phyloP scores from a whole-genome alignment of 352 stramenopile genomes.

The Phytopythium chamaehyphon region DNA sequence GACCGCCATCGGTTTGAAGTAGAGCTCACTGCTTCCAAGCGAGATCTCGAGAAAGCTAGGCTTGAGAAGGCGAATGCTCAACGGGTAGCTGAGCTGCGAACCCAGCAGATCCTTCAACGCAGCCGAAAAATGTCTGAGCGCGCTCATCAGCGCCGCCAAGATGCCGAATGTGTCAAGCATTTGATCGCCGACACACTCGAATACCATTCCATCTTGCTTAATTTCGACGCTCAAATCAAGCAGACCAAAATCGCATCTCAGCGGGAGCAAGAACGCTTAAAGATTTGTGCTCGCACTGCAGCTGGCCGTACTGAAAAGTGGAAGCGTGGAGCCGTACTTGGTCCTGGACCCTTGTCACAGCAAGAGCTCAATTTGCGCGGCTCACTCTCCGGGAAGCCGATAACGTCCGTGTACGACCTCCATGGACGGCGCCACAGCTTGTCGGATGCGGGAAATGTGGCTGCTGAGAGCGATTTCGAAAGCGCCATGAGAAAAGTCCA shows the following conservation, averaged over 20 bases:
- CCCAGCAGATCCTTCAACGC: conserved; percentile 30
- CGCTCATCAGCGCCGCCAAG: conserved; percentile 28
- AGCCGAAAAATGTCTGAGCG: conserved; percentile 8
- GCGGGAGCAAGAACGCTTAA: conserved; percentile 41
- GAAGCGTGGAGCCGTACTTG: conserved; percentile 28
- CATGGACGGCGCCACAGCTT: conserved; percentile 44
- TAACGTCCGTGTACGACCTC: conserved; percentile 52
- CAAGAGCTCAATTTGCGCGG: conserved; percentile 27
- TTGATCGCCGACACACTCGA: conserved; percentile 50
- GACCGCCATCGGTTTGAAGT: conserved; percentile 32
- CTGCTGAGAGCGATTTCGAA: conserved; percentile 26
- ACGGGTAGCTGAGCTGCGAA: conserved; percentile 30
- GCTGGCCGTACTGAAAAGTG: conserved; percentile 27
- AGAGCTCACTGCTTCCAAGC: conserved; percentile 40
- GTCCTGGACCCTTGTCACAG: conserved; percentile 39
- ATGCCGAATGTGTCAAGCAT: conserved; percentile 44
- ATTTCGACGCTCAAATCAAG: conserved; percentile 38
- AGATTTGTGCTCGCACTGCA: conserved; percentile 22
- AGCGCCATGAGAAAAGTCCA: conserved; percentile 56
- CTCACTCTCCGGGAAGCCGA: conserved; percentile 4
- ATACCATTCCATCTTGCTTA: conserved; percentile 36
- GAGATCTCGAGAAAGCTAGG: conserved; percentile 30
- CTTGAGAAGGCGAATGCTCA: conserved; percentile 34
- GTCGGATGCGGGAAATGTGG: conserved; percentile 21
- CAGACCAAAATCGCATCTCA: conserved; percentile 33